Conservation (phyloP, 768 basidiomycete genomes). For the Brasilioporus rufonigricans region DNA sequence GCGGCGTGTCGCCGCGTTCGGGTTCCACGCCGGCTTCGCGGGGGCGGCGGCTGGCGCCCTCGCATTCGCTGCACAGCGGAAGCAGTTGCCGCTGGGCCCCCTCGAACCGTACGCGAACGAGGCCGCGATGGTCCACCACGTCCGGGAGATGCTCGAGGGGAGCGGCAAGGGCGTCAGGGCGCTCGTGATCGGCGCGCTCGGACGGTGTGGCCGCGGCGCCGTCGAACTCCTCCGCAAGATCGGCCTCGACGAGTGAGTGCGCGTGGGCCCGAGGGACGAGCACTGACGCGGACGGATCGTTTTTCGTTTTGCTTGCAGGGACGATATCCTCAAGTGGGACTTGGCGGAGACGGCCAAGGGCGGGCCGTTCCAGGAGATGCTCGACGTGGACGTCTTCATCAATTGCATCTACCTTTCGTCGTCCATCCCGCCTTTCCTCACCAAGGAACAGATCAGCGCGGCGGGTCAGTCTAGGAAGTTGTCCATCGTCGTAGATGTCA, state of each 20-base stretch:
- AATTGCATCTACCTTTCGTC: slow-evolving; percentile 98
- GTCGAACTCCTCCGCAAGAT: slow-evolving; percentile 95
- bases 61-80: slow-evolving; percentile 66
- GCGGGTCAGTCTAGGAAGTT: slow-evolving; percentile 70
- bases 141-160: slow-evolving; percentile 63
- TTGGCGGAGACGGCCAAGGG: slow-evolving; percentile 95
- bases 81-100: slow-evolving; percentile 57
- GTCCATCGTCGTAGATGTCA: slow-evolving; percentile 91
- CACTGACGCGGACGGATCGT: not conserved
- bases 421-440: slow-evolving; percentile 80
- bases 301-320: slow-evolving; percentile 56
- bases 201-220: slow-evolving; percentile 92
- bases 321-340: slow-evolving; percentile 97
- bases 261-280: not conserved
- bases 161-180: slow-evolving; percentile 76
- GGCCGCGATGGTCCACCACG: slow-evolving; percentile 71
- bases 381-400: slow-evolving; percentile 96
- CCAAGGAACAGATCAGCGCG: slow-evolving; percentile 61
- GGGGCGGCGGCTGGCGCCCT: slow-evolving; percentile 92
- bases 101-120: slow-evolving; percentile 87
- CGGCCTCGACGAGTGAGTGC: slow-evolving; percentile 85
- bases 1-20: slow-evolving; percentile 95
- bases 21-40: slow-evolving; percentile 98
- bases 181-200: slow-evolving; percentile 94
- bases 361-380: slow-evolving; percentile 92